Conservation (phyloP, 495 filamentous ascomycete species). For the Penicillium samsonianum region DNA sequence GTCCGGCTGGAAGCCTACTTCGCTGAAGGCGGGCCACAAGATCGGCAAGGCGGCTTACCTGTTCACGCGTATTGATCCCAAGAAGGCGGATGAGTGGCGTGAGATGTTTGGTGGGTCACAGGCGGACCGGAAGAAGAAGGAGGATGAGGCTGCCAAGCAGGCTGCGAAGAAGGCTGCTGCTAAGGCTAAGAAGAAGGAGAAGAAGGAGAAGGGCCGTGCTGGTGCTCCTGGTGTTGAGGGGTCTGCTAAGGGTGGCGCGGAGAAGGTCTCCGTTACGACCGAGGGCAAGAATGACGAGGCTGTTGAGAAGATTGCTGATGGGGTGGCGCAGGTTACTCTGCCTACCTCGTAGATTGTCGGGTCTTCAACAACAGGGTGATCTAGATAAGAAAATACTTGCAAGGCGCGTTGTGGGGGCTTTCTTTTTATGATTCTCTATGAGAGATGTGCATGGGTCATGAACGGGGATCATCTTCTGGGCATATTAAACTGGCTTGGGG, state of each 20-base stretch:
- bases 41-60: slow-evolving; percentile 81
- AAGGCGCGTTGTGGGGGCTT: slow-evolving; percentile 9
- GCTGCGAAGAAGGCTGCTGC: slow-evolving; percentile 55
- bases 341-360: slow-evolving; percentile 32
- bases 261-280: slow-evolving; percentile 24
- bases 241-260: slow-evolving; percentile 39
- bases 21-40: slow-evolving; percentile 70
- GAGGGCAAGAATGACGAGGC: slow-evolving; percentile 34
- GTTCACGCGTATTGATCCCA: slow-evolving; percentile 79
- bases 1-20: slow-evolving; percentile 58
- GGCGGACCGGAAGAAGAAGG: slow-evolving; percentile 61
- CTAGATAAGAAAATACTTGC: neutral
- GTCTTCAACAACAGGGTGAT: neutral
- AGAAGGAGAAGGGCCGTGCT: slow-evolving; percentile 53
- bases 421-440: slow-evolving; percentile 4
- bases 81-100: slow-evolving; percentile 82
- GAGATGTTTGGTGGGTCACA: slow-evolving; percentile 76
- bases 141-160: slow-evolving; percentile 63
- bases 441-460: slow-evolving; percentile 10
- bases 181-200: slow-evolving; percentile 59
- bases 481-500: neutral
- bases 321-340: slow-evolving; percentile 44
- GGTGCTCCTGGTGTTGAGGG: slow-evolving; percentile 30
- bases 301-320: slow-evolving; percentile 43
- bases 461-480: slow-evolving; percentile 6